phyloP scores from a whole-genome alignment of 148 eudicot genomes.

The Silene conica region DNA sequence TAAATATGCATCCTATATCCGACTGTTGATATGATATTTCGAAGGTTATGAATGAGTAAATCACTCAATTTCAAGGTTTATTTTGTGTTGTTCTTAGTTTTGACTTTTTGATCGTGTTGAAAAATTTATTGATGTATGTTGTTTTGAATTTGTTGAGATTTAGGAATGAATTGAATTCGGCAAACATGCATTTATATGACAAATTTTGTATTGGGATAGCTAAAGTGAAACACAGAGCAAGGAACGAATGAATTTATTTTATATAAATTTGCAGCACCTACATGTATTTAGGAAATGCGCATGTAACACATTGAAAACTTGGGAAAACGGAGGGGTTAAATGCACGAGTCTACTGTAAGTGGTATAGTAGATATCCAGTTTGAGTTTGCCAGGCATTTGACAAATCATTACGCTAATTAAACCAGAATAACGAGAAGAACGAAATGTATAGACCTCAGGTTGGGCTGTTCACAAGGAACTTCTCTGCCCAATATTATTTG shows the following conservation, averaged over 20 bases:
- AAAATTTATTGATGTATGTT: too few relatives aligned
- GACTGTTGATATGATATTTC: too few relatives aligned
- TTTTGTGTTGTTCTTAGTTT: not conserved
- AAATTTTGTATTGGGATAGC: not conserved
- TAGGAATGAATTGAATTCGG: too few relatives aligned
- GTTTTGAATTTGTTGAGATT: not conserved
- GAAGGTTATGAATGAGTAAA: too few relatives aligned
- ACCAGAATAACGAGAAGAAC: slow-evolving; percentile 36
- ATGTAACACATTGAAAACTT: not conserved
- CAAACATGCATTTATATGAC: too few relatives aligned
- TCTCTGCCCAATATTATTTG: slow-evolving; percentile 33
- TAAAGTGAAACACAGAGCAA: not conserved
- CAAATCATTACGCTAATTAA: slow-evolving; percentile 27
- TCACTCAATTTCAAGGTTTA: too few relatives aligned
- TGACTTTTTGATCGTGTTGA: too few relatives aligned
- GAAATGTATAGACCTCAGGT: slow-evolving; percentile 31
- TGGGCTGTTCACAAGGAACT: slow-evolving; percentile 33
- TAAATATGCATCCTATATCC: too few relatives aligned
- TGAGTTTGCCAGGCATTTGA: slow-evolving; percentile 19
- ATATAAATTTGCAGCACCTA: not conserved
- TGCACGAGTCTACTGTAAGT: not conserved
- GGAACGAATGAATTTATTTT: not conserved
- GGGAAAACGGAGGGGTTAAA: slow-evolving; percentile 2
- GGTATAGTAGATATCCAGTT: not conserved
- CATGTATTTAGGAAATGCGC: not conserved